These are phyloP conservation scores for Dictyostelium capitatum DNA, from an alignment of 78 protist genomes.

Conservation along the genomic window DNA sequence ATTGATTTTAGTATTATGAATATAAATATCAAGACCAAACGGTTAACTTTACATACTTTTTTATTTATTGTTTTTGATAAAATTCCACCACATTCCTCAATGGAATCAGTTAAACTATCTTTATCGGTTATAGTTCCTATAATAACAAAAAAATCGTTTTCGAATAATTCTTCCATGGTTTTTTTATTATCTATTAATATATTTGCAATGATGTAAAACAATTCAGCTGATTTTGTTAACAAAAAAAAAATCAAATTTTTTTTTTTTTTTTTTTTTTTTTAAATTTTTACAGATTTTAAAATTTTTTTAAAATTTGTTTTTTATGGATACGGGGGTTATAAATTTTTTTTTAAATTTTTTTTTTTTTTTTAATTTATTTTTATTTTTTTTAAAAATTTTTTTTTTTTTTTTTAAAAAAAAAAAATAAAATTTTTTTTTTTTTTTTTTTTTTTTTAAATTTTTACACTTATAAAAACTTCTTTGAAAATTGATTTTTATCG, in stretches of 20 bases:
- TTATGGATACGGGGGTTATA: too few species aligned
- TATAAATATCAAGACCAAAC: too few species aligned
- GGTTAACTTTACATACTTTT: too few species aligned
- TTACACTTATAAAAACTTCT: too few species aligned
- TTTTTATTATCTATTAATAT: not conserved
- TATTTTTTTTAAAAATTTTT: not conserved
- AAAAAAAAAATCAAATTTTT: not conserved
- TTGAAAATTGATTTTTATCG: too few species aligned
- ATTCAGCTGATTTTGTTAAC: not conserved
- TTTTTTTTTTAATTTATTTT: not conserved
- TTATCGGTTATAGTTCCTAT: not conserved
- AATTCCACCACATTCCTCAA: conserved; percentile 25
- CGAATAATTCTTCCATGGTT: conserved; percentile 7
- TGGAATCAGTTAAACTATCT: conserved; percentile 13
- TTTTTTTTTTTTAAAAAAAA: not conserved
- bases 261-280: not conserved
- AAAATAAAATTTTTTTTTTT: too few species aligned
- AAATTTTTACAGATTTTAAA: too few species aligned
- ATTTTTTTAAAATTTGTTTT: too few species aligned
- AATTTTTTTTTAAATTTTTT: not conserved
- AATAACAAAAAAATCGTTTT: conserved; percentile 9
- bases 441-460: too few species aligned
- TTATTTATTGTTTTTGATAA: conserved; percentile 19
- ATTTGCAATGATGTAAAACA: not conserved
- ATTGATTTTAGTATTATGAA: not conserved